Base-by-base conservation (phyloP, 371 early-diverging fungal genomes). In the Mortierella sp. region DNA sequence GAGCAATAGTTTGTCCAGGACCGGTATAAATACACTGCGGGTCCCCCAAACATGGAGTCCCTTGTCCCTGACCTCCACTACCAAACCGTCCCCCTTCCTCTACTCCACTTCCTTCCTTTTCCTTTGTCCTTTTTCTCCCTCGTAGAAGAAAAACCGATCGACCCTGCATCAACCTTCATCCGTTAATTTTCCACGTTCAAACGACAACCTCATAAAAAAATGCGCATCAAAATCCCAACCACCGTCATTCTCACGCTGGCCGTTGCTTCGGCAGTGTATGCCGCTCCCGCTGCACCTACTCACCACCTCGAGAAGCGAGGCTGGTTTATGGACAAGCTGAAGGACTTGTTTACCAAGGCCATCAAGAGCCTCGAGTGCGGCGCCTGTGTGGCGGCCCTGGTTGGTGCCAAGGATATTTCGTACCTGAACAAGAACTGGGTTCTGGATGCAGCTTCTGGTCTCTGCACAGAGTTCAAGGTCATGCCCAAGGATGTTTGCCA, bases 401-500 rank as follows among this genome's bases (percentile, higher is more conserved):
- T 73, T 10, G 79, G 67, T 13, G 79, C 84, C 70, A 83, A 83
- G 61, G 73, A 75, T 34, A 52, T 83, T 26, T 73, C 84, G 14
- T 75, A 73, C 52, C 40, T 83, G 48, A 83, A 83, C 76, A 78
- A 72, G 68, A 79, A 76, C 67, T 83, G 84, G 84, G 84, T 79
- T 29, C 61, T 83, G 53, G 79, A 79, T 67, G 79, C 79, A 22
- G 76, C 73, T n/a, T 65, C 58, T 13, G 73, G 79, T 14, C 52
- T 83, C 55, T 83, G 84, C 70, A 39, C 61, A 0, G 70, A 75
- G 22, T 76, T 76, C 40, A 76, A 73, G 64, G 10, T 71, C 55
- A 76, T 79, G 79, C 84, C 84, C 43, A 70, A 70, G 68, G 84
- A 75, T 64, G 84, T 83, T 29, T 83, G 84, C 74, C 50, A 69